Percentiles rank a stretch among this genome's conserved stretches.
These are phyloP conservation scores for Lentinula guzmanii DNA, from an alignment of 768 basidiomycete species.

Conservation along the genomic window DNA sequence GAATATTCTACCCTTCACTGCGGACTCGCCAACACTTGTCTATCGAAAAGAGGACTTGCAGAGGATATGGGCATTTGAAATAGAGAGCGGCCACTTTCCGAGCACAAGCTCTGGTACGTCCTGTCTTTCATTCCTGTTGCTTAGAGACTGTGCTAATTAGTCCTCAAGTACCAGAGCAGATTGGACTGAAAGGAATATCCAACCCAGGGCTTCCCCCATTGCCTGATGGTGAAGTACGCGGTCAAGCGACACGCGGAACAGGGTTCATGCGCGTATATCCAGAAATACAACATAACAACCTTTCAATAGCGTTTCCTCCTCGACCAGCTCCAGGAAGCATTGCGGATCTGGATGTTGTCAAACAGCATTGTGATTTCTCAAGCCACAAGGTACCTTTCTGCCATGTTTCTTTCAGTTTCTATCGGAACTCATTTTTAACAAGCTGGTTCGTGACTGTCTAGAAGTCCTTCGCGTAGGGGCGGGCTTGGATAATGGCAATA, in stretches of 20 bases:
- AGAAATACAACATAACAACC: slow-evolving; percentile 56
- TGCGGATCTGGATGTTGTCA: slow-evolving; percentile 82
- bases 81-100: slow-evolving; percentile 90
- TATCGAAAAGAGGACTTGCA: slow-evolving; percentile 75
- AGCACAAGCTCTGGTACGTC: slow-evolving; percentile 69
- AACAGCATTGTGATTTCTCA: slow-evolving; percentile 92
- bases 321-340: slow-evolving; percentile 81
- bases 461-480: slow-evolving; percentile 90
- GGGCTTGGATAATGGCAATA: slow-evolving; percentile 77
- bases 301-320: slow-evolving; percentile 76
- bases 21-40: slow-evolving; percentile 66
- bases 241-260: slow-evolving; percentile 46
- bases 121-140: not conserved
- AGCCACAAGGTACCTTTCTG: slow-evolving; percentile 52
- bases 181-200: slow-evolving; percentile 46
- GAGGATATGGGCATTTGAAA: slow-evolving; percentile 94
- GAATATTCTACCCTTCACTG: slow-evolving; percentile 43
- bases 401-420: slow-evolving; percentile 6
- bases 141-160: not conserved
- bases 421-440: slow-evolving; percentile 9
- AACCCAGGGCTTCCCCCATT: slow-evolving; percentile 74
- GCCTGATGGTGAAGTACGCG: slow-evolving; percentile 8
- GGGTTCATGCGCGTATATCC: slow-evolving; percentile 79
- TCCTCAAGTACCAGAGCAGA: slow-evolving; percentile 59
- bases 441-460: slow-evolving; percentile 98